Evolutionary conservation across 2,329 filamentous ascomycete genomes (phyloP).

Genomic region (Diaporthe batatas): DNA sequence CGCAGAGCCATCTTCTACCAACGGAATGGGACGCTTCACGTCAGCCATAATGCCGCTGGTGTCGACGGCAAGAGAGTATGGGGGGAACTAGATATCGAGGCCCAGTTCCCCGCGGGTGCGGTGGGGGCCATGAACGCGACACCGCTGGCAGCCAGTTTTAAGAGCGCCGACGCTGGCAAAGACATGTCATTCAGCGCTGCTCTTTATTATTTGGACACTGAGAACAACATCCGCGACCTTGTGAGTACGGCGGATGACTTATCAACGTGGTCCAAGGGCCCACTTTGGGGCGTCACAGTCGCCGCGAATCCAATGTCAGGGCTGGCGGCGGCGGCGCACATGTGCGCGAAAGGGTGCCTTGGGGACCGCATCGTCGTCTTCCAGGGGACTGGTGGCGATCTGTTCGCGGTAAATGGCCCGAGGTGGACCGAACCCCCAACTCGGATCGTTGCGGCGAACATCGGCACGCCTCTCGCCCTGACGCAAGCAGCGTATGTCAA

Average conservation of each 20-base stretch:
- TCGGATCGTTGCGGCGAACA: background rate
- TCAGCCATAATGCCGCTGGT: background rate
- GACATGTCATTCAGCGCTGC: background rate
- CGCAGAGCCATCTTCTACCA: constrained; percentile 8
- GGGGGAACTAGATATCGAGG: background rate
- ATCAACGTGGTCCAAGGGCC: background rate
- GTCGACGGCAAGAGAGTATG: background rate
- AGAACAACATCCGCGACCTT: background rate
- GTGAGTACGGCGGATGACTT: background rate
- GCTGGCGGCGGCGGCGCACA: background rate
- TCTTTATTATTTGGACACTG: background rate
- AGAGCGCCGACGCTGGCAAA: background rate
- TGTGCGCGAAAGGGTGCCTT: background rate
- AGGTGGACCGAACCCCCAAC: background rate
- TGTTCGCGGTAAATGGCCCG: background rate
- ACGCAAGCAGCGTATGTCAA: constrained; percentile 1
- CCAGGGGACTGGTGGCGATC: background rate
- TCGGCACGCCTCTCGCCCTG: background rate
- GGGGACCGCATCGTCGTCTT: constrained; percentile 7
- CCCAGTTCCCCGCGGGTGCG: background rate
- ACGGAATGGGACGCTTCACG: background rate
- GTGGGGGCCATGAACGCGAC: constrained; percentile 10
- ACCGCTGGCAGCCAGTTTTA: background rate
- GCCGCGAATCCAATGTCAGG: background rate
- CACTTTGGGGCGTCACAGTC: background rate